Conservation (phyloP, 2,329 filamentous ascomycete species). For the Drechslera avenae region DNA sequence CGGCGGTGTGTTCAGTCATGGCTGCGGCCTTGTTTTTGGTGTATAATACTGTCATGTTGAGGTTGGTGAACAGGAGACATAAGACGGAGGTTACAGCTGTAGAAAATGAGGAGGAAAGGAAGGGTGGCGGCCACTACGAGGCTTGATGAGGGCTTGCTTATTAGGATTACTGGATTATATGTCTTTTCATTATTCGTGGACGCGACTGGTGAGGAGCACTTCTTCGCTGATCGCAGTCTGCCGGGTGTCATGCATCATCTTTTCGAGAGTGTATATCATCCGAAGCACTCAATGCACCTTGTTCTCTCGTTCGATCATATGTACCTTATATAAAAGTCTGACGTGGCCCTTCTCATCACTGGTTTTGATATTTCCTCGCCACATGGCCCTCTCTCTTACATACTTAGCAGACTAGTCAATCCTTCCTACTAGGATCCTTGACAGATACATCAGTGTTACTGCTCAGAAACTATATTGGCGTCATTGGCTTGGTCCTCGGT, state of each 20-base stretch:
- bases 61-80: conserved; percentile 41
- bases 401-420: not conserved
- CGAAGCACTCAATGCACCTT: too few relatives aligned
- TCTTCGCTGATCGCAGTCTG: too few relatives aligned
- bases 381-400: not conserved
- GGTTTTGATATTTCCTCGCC: not conserved
- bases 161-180: too few relatives aligned
- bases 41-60: conserved; percentile 47
- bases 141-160: too few relatives aligned
- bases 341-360: too few relatives aligned
- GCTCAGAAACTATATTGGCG: not conserved
- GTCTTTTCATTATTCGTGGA: too few relatives aligned
- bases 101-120: conserved; percentile 13
- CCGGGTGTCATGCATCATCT: too few relatives aligned
- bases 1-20: conserved; percentile 15
- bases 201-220: too few relatives aligned
- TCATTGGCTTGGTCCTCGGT: not conserved
- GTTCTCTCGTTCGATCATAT: too few relatives aligned
- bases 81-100: conserved; percentile 33
- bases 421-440: not conserved
- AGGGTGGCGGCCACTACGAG: not conserved
- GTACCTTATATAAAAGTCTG: too few relatives aligned
- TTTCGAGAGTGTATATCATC: too few relatives aligned
- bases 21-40: conserved; percentile 16
- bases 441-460: not conserved